Conservation (phyloP, 352 stramenopile genomes). For the Pythium aquatile region DNA sequence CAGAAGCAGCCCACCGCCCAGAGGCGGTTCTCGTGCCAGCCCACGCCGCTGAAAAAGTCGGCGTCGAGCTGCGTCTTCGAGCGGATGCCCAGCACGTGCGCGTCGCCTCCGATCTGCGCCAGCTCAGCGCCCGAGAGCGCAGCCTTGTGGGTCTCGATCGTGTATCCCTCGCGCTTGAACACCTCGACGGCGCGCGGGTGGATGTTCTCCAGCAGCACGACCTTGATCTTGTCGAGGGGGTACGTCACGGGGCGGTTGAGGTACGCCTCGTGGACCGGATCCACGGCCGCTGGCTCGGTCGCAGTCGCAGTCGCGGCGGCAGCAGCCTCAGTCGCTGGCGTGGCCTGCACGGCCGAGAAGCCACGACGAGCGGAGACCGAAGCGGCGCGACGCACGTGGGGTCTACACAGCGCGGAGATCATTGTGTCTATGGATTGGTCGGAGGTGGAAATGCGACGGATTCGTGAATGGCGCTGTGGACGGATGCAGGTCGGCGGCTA, state of each 20-base stretch:
- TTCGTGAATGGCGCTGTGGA: background rate
- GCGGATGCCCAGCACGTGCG: constrained; percentile 76
- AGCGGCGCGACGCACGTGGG: constrained; percentile 21
- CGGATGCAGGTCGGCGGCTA: background rate
- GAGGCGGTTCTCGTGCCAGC: constrained; percentile 75
- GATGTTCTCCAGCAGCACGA: constrained; percentile 84
- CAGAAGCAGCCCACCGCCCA: constrained; percentile 84
- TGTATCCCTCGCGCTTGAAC: constrained; percentile 77
- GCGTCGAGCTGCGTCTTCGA: constrained; percentile 82
- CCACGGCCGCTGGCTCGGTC: constrained; percentile 10
- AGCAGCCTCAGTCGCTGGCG: constrained; percentile 12
- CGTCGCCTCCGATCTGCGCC: constrained; percentile 65
- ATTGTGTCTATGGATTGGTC: constrained; percentile 22
- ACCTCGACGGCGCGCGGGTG: constrained; percentile 72
- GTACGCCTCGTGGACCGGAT: constrained; percentile 35
- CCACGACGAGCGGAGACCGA: constrained; percentile 18
- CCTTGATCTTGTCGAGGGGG: constrained; percentile 79
- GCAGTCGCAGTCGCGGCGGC: constrained; percentile 14
- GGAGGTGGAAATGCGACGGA: background rate
- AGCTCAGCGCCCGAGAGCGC: constrained; percentile 74
- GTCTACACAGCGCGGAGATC: constrained; percentile 40
- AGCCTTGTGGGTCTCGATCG: constrained; percentile 74
- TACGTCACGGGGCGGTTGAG: constrained; percentile 71
- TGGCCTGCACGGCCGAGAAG: constrained; percentile 42
- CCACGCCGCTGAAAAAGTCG: constrained; percentile 73